phyloP scores from a whole-genome alignment of 2,329 filamentous ascomycete species.

The Akanthomyces dipterigenus region DNA sequence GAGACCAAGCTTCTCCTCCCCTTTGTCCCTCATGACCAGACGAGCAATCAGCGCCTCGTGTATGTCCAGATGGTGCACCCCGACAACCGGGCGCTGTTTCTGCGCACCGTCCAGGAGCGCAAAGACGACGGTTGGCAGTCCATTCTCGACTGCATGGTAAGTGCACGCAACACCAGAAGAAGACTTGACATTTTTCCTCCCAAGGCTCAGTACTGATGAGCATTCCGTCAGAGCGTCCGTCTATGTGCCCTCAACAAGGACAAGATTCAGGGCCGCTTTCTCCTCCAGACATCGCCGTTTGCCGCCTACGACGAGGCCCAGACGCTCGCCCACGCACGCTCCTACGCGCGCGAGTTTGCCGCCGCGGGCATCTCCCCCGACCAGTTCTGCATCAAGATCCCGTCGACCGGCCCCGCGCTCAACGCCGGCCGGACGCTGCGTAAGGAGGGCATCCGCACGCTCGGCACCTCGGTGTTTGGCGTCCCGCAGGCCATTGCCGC shows the following conservation, averaged over 20 bases:
- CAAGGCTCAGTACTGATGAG: too few species aligned
- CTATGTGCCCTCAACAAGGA: slow-evolving; percentile 18
- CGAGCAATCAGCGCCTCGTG: slow-evolving; percentile 9
- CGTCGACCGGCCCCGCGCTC: slow-evolving; percentile 17
- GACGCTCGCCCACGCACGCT: slow-evolving; percentile 17
- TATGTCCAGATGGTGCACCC: slow-evolving; percentile 1
- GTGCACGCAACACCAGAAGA: slow-evolving; percentile 27
- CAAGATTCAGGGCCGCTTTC: slow-evolving; percentile 17
- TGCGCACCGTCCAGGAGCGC: slow-evolving; percentile 5
- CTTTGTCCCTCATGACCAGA: slow-evolving; percentile 2
- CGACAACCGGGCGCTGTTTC: background rate
- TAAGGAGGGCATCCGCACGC: slow-evolving; percentile 19
- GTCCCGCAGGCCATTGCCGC: slow-evolving; percentile 20
- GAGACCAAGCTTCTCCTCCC: slow-evolving; percentile 16
- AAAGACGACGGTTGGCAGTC: slow-evolving; percentile 19
- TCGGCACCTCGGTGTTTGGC: slow-evolving; percentile 18
- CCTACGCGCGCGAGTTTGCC: slow-evolving; percentile 16
- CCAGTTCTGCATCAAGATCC: slow-evolving; percentile 19
- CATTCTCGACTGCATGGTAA: slow-evolving; percentile 9
- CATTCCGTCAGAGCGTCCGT: slow-evolving; percentile 9
- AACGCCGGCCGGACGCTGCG: slow-evolving; percentile 15
- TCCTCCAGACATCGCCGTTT: slow-evolving; percentile 18
- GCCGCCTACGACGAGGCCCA: slow-evolving; percentile 14
- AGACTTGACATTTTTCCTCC: background rate
- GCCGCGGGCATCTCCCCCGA: slow-evolving; percentile 15